Percentiles rank a stretch among this genome's conserved stretches.
Conservation (phyloP, 345 rosid species). For the Cardamine occulta region DNA sequence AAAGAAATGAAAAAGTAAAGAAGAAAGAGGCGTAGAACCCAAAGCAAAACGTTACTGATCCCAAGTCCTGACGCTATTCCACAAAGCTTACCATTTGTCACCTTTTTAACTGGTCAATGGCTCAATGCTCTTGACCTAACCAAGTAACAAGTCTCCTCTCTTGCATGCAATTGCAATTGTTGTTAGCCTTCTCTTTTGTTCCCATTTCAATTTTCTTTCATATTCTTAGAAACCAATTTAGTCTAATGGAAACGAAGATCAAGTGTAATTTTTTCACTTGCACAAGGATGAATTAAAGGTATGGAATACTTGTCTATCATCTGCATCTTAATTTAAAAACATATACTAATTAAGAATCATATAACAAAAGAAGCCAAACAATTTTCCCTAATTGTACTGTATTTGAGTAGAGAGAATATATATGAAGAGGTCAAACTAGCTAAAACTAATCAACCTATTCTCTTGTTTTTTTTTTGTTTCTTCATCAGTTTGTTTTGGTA, state of each 20-base stretch:
- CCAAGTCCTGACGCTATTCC: conserved; percentile 39
- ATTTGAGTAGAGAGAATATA: conserved; percentile 26
- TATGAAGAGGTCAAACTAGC: conserved; percentile 42
- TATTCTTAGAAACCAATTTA: not conserved
- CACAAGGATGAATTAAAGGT: conserved; percentile 21
- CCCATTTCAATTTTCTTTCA: conserved; percentile 19
- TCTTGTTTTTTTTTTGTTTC: not conserved
- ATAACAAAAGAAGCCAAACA: conserved; percentile 37
- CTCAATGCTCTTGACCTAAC: conserved; percentile 35
- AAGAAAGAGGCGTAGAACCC: conserved; percentile 39
- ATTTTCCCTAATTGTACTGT: conserved; percentile 25
- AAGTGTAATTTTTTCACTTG: not conserved
- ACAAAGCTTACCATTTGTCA: conserved; percentile 42
- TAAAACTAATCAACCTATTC: conserved; percentile 46
- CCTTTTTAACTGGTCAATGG: conserved; percentile 38
- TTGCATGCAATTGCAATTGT: conserved; percentile 41
- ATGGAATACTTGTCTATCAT: conserved; percentile 21
- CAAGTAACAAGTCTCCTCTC: conserved; percentile 10
- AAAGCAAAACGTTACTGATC: conserved; percentile 44
- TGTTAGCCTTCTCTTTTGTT: conserved; percentile 7
- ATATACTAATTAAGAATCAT: conserved; percentile 19
- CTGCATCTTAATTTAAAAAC: conserved; percentile 19
- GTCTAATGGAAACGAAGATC: conserved; percentile 6
- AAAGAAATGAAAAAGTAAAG: conserved; percentile 19
- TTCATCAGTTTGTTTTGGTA: conserved; percentile 14